phyloP scores from a whole-genome alignment of 495 filamentous ascomycete species.

The Talaromyces wortmannii region DNA sequence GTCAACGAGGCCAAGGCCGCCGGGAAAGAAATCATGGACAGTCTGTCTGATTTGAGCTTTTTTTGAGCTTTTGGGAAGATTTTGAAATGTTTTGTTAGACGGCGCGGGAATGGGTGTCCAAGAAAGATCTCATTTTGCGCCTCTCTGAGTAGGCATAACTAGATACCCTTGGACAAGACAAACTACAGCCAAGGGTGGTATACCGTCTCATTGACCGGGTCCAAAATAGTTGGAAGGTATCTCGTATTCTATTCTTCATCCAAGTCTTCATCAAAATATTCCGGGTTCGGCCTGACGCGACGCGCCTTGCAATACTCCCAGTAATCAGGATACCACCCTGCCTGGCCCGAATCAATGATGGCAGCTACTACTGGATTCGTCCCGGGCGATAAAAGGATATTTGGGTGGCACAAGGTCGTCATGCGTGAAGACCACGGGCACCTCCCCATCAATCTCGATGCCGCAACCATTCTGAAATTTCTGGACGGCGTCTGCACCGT shows the following conservation, averaged over 20 bases:
- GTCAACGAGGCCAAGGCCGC: background rate
- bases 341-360: conserved; percentile 34
- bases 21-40: background rate
- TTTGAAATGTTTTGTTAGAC: background rate
- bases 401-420: conserved; percentile 28
- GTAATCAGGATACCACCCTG: conserved; percentile 38
- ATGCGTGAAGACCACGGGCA: conserved; percentile 24
- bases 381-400: conserved; percentile 24
- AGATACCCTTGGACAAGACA: conserved; percentile 14
- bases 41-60: conserved; percentile 2
- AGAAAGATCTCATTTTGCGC: no score
- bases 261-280: conserved; percentile 10
- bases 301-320: conserved; percentile 39
- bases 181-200: conserved; percentile 16
- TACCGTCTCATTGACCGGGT: conserved; percentile 13
- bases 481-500: conserved; percentile 15
- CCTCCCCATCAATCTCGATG: conserved; percentile 12
- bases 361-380: conserved; percentile 19
- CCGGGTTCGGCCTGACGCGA: conserved; percentile 8
- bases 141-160: no score
- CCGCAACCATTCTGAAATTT: conserved; percentile 15
- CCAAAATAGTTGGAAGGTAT: conserved; percentile 16
- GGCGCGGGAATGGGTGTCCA: background rate
- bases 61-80: background rate
- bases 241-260: conserved; percentile 18